Evolutionary conservation across 805 yeast genomes (phyloP).

Genomic region (Lachancea dasiensis): DNA sequence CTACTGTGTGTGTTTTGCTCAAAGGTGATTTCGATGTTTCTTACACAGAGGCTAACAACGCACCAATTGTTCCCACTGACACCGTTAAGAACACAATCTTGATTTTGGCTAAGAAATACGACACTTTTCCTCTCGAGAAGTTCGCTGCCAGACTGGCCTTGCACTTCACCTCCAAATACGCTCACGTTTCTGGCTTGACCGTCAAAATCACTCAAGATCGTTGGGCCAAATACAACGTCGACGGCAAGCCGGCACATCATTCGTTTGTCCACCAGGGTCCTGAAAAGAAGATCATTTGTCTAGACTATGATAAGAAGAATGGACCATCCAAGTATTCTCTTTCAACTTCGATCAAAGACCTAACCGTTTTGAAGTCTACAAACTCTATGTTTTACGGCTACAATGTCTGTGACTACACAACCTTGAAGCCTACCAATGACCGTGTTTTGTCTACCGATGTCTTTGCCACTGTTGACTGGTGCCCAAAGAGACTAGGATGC

Average conservation of each 20-base stretch:
- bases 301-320: conserved; percentile 43
- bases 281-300: conserved; percentile 60
- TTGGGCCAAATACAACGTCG: conserved; percentile 73
- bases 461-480: conserved; percentile 66
- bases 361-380: conserved; percentile 83
- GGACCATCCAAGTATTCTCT: conserved; percentile 48
- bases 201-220: conserved; percentile 62
- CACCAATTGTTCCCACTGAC: conserved; percentile 89
- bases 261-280: conserved; percentile 82
- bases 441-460: conserved; percentile 85
- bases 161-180: conserved; percentile 73
- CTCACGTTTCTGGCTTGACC: conserved; percentile 68
- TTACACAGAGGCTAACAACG: conserved; percentile 83
- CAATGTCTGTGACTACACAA: conserved; percentile 83
- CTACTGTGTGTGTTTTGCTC: conserved; percentile 69
- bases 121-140: conserved; percentile 86
- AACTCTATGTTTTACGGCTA: conserved; percentile 90
- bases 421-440: conserved; percentile 75
- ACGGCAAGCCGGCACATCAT: conserved; percentile 75
- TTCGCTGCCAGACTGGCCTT: conserved; percentile 80
- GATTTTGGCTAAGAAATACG: conserved; percentile 73
- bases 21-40: conserved; percentile 75
- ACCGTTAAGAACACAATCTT: conserved; percentile 86
- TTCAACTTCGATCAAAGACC: conserved; percentile 65
- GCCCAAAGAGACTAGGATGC: conserved; percentile 42